Conservation (phyloP, 176 grass and related monocot genomes). For the Canna indica region DNA sequence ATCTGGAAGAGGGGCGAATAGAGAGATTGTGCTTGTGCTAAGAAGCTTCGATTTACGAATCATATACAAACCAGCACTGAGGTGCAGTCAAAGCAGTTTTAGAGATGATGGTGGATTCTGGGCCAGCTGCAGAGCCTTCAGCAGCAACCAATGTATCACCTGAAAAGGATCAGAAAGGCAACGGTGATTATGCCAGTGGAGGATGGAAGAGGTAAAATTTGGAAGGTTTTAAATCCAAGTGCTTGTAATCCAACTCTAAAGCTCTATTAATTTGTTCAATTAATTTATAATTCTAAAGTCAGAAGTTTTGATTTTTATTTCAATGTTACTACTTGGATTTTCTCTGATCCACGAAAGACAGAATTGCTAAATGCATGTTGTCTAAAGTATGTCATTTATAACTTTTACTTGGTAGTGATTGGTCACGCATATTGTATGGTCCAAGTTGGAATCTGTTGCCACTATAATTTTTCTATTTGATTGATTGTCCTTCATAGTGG, state of each 20-base stretch:
- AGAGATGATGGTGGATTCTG: constrained; percentile 44
- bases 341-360: too few species aligned
- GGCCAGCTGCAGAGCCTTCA: constrained; percentile 11
- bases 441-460: too few species aligned
- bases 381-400: too few species aligned
- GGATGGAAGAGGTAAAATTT: constrained; percentile 67
- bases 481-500: too few species aligned
- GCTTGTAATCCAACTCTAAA: constrained; percentile 1
- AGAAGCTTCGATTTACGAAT: constrained; percentile 32
- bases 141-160: constrained; percentile 20
- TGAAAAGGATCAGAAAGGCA: constrained; percentile 32
- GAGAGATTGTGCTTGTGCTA: constrained; percentile 20
- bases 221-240: not conserved
- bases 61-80: constrained; percentile 51
- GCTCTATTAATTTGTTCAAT: not conserved
- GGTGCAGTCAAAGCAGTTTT: constrained; percentile 27
- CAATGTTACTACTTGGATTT: too few species aligned
- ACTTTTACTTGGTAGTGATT: too few species aligned
- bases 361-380: too few species aligned
- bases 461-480: too few species aligned
- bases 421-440: too few species aligned
- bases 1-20: constrained; percentile 12
- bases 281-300: too few species aligned
- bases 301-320: too few species aligned
- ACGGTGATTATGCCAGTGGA: constrained; percentile 72